phyloP scores from a whole-genome alignment of 192 early-diverging fungal species.

The Physocladia obscura region DNA sequence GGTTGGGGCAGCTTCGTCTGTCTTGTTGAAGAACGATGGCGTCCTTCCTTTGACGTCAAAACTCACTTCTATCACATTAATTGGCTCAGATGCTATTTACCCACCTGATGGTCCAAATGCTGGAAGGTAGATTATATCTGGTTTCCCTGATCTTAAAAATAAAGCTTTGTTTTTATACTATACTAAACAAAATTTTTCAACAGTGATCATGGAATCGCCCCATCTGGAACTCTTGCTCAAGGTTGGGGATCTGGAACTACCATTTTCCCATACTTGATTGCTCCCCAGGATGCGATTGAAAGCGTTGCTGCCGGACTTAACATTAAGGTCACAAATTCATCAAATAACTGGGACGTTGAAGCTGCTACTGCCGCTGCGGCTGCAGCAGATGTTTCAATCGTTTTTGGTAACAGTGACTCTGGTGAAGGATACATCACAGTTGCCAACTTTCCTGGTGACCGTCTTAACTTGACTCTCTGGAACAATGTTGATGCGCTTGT shows the following conservation, averaged over 20 bases:
- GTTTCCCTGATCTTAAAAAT: too few relatives aligned
- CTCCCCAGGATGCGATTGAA: conserved; percentile 6
- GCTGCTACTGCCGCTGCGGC: conserved; percentile 8
- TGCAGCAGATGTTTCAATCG: conserved; percentile 34
- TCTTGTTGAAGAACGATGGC: conserved; percentile 42
- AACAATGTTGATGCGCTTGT: conserved; percentile 45
- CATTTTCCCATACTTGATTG: conserved; percentile 43
- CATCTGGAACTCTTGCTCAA: conserved; percentile 35
- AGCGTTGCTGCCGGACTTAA: not conserved
- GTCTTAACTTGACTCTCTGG: conserved; percentile 51
- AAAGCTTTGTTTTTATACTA: too few relatives aligned
- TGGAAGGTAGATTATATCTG: not conserved
- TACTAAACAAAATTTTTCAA: not conserved
- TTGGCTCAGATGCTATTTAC: not conserved
- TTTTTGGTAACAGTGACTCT: conserved; percentile 44
- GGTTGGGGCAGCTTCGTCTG: conserved; percentile 40
- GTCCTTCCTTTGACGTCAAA: conserved; percentile 38
- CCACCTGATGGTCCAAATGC: not conserved
- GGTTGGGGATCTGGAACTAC: conserved; percentile 50
- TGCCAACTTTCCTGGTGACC: conserved; percentile 38
- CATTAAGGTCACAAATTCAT: not conserved
- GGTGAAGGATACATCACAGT: conserved; percentile 25
- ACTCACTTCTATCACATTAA: not conserved
- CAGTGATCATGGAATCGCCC: not conserved
- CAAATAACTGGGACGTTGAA: conserved; percentile 26